Base-by-base conservation (phyloP, 805 yeast species). In the Yamadazyma philogaea region DNA sequence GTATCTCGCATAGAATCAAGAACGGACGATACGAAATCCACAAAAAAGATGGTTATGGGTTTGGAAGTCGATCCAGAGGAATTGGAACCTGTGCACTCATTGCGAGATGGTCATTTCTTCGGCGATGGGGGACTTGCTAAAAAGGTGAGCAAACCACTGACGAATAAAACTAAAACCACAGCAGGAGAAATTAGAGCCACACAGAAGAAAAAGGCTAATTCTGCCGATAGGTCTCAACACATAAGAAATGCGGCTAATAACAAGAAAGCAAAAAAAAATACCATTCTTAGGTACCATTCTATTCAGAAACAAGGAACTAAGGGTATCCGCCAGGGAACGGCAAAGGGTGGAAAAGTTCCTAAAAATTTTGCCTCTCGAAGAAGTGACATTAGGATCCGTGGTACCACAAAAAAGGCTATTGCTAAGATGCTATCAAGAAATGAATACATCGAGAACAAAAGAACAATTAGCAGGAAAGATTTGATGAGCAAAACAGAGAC, bases 101-200 rank as follows among this genome's bases (percentile, higher is more conserved):
- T 59, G 21, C 51, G 64, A 43, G 59, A 56, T 42, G 63, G 65
- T 2, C 56, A 52, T 26, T 41, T 30, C 2, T 59, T 51, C 34
- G 48, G 52, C 52, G 56, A 7, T 31, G 24, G 12, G 12, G 12
- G 4, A 4, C 10, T 7, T 5, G n/a, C n/a, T 24, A 24, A n/a
- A 3, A n/a, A 11, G 14, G 10, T 6, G 3, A 24, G 30, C 10
- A 15, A 11, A 6, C 10, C 24, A 12, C 3, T 19, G 8, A 14
- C 17, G 19, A 34, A 22, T 2, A 8, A 22, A 21, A 6, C 30
- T 22, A 18, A 21, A 22, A 22, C n/a, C 20, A 22, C 6, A 10
- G 17, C 12, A 11, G 28, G 28, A 7, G 28, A 7, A 11, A 11
- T 7, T 11, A 24, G 12, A n/a, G 12, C 28, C 8, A n/a, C 10